phyloP scores from a whole-genome alignment of 2,329 filamentous ascomycete species.

The Teratosphaeriaceae sp. region DNA sequence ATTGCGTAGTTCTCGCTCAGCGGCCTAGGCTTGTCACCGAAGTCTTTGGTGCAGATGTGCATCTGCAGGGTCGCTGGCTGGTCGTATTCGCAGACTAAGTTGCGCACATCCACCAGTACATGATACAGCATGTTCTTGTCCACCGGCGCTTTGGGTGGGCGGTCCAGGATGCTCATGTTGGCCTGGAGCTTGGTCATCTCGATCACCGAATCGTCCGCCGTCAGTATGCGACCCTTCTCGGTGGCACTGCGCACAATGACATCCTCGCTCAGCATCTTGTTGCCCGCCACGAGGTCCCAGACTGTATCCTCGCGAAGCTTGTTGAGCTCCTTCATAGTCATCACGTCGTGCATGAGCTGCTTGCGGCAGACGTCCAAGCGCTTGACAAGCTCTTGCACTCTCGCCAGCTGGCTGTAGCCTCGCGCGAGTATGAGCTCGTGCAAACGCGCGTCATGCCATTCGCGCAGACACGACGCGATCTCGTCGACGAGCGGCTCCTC shows the following conservation, averaged over 20 bases:
- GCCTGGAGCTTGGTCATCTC: constrained; percentile 88
- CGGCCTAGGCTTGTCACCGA: constrained; percentile 55
- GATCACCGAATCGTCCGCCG: constrained; percentile 86
- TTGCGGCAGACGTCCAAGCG: constrained; percentile 79
- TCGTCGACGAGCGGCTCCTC: constrained; percentile 93
- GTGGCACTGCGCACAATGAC: constrained; percentile 89
- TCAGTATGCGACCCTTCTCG: constrained; percentile 77
- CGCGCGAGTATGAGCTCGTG: constrained; percentile 82
- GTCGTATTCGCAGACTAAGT: constrained; percentile 69
- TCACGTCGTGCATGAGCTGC: constrained; percentile 87
- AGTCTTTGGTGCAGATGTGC: constrained; percentile 66
- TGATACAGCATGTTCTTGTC: constrained; percentile 74
- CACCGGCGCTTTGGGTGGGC: constrained; percentile 60
- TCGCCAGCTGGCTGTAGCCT: constrained; percentile 74
- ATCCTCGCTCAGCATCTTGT: constrained; percentile 88
- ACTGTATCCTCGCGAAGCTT: constrained; percentile 79
- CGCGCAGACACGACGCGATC: constrained; percentile 89
- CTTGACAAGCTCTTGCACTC: constrained; percentile 71
- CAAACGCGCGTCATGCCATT: constrained; percentile 97
- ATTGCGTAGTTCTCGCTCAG: constrained; percentile 80
- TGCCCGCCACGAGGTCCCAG: constrained; percentile 90
- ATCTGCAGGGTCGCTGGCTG: constrained; percentile 70
- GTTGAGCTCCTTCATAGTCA: constrained; percentile 80
- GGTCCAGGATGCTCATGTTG: constrained; percentile 87
- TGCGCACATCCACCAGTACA: constrained; percentile 74